Base-by-base conservation (phyloP, 1,139 yeast species). In the Saccharomyces hybrid region DNA sequence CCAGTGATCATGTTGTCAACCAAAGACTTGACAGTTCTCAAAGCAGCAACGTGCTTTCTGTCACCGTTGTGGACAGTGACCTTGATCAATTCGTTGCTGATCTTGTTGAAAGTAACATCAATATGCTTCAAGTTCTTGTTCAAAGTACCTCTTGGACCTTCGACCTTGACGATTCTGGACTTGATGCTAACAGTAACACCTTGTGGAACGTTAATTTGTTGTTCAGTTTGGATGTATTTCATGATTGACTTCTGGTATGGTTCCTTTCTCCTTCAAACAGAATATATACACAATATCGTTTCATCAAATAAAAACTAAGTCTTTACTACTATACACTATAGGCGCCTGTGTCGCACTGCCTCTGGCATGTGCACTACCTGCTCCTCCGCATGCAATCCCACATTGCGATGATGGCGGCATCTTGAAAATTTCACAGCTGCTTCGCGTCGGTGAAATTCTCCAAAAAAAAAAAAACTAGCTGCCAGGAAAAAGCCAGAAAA, bases 11-110 rank as follows among this genome's bases (percentile, higher is more conserved):
- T 78, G 89, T 95, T 93, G 74, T 89, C 76, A 72, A 93, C 82
- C 75, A 93, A 81, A 68, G 98, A 88, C 82, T 90, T 90, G 78
- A 93, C 98, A 63, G 99, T 93, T 84, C 98, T 91, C 77, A 93
- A 83, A 75, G 97, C 89, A 76, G 99, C 99, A 78, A 93, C 98
- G 81, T 93, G 99, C 86, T 93, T 93, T 86, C 98, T 90, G 88
- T 89, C 97, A 81, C 99, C 99, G 77, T 91, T 89, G 87, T 88
- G 95, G 66, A 95, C 97, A 70, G 90, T 81, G 74, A 93, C 84
- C 81, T 86, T 87, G 79, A 95, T 80, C 70, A 83, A 84, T 64
- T 75, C 79, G 79, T 82, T 78, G 75, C 77, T 77, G 66, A 87
- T 73, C 83, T 91, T 89, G 68, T 72, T 63, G 85, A 93, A 93